A percentile compares a stretch with the other conserved stretches of the same genome.
Conservation (phyloP, 1,139 yeast genomes). For the Hyphopichia khmerensis region DNA sequence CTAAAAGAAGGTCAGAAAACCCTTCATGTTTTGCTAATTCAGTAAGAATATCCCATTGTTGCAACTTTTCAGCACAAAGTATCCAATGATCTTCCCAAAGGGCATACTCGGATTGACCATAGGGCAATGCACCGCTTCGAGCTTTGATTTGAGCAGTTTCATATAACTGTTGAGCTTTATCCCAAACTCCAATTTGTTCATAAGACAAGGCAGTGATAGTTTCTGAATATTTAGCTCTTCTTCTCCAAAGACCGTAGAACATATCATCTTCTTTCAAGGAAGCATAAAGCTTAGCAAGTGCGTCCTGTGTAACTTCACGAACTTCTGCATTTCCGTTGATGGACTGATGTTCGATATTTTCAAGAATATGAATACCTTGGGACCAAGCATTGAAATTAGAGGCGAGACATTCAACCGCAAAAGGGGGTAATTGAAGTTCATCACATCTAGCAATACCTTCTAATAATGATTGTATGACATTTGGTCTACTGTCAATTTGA, state of each 20-base stretch:
- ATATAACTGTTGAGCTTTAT: constrained; percentile 87
- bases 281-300: constrained; percentile 85
- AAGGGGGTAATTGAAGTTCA: constrained; percentile 87
- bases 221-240: constrained; percentile 90
- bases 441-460: constrained; percentile 78
- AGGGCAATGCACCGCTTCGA: constrained; percentile 91
- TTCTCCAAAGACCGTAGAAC: constrained; percentile 97
- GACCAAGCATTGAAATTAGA: constrained; percentile 91
- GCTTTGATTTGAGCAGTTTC: constrained; percentile 99
- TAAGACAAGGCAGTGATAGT: constrained; percentile 90
- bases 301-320: constrained; percentile 85
- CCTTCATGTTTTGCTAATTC: constrained; percentile 98
- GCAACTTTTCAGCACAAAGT: constrained; percentile 91
- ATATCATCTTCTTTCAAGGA: constrained; percentile 90
- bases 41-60: constrained; percentile 97
- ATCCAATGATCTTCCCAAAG: constrained; percentile 99
- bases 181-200: constrained; percentile 96
- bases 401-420: constrained; percentile 85
- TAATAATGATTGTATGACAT: constrained; percentile 79
- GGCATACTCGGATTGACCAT: constrained; percentile 92
- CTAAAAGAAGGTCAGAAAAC: constrained; percentile 86
- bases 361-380: constrained; percentile 79
- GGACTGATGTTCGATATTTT: constrained; percentile 68
- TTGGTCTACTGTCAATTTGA: constrained; percentile 84
- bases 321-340: constrained; percentile 70